Percentiles rank a stretch among this genome's conserved stretches.
Conservation (phyloP, 2,329 filamentous ascomycete genomes). For the Purpureocillium takamizusanense region DNA sequence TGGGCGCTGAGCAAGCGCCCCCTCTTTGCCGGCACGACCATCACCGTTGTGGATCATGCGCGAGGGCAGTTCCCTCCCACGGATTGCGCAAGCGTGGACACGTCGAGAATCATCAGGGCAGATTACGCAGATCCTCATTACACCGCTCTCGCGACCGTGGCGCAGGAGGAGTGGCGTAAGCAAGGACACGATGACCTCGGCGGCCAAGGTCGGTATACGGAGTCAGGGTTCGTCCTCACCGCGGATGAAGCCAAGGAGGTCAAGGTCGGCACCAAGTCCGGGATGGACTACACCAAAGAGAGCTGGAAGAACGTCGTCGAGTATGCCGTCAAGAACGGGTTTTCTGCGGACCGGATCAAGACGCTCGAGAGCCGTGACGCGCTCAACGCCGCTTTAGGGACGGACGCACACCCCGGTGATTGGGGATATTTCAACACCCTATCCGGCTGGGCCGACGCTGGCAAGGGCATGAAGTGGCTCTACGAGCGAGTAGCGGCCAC, state of each 20-base stretch:
- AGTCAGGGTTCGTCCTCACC: slow-evolving; percentile 60
- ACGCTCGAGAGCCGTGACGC: slow-evolving; percentile 34
- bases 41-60: slow-evolving; percentile 52
- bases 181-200: slow-evolving; percentile 46
- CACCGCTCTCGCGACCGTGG: slow-evolving; percentile 60
- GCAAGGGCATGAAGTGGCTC: slow-evolving; percentile 58
- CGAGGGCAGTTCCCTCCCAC: slow-evolving; percentile 48
- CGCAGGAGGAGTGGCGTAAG: slow-evolving; percentile 62
- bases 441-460: slow-evolving; percentile 76
- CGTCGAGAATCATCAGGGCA: slow-evolving; percentile 53
- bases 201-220: slow-evolving; percentile 57
- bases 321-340: slow-evolving; percentile 30
- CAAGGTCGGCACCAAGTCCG: slow-evolving; percentile 27
- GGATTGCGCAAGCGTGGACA: slow-evolving; percentile 53
- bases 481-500: slow-evolving; percentile 43
- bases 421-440: slow-evolving; percentile 66
- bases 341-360: slow-evolving; percentile 28
- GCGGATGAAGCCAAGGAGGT: slow-evolving; percentile 34
- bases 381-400: slow-evolving; percentile 35
- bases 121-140: slow-evolving; percentile 82
- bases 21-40: slow-evolving; percentile 39
- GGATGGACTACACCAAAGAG: slow-evolving; percentile 48
- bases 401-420: slow-evolving; percentile 44
- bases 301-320: slow-evolving; percentile 53
- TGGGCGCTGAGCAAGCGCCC: slow-evolving; percentile 58